A percentile compares a stretch with the other conserved stretches of the same genome.
Evolutionary conservation across 371 early-diverging fungal species (phyloP).

Genomic region (Dinochytrium kinnereticum): DNA sequence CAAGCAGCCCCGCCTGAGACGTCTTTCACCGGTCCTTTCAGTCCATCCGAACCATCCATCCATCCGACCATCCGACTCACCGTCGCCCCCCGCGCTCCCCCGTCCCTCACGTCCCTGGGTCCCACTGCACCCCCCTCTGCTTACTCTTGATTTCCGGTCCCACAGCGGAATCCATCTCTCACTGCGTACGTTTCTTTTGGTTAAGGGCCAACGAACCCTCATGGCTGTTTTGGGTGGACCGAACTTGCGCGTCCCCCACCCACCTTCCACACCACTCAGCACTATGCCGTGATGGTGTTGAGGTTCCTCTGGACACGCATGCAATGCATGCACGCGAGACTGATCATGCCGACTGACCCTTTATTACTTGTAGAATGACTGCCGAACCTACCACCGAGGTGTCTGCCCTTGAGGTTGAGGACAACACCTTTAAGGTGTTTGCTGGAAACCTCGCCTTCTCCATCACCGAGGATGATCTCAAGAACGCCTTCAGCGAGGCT

Average conservation of each 20-base stretch:
- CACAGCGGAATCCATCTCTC: too few relatives aligned
- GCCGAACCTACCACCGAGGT: constrained; percentile 22
- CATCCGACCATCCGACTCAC: too few relatives aligned
- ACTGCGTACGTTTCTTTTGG: too few relatives aligned
- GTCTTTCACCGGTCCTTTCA: neutral
- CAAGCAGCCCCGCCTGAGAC: neutral
- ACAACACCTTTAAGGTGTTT: constrained; percentile 80
- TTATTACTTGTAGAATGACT: neutral
- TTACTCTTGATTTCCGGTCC: too few relatives aligned
- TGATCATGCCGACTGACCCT: neutral
- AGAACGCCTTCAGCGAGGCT: constrained; percentile 71
- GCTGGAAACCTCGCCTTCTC: constrained; percentile 92
- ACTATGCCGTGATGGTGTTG: too few relatives aligned
- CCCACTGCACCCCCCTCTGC: too few relatives aligned
- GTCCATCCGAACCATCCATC: too few relatives aligned
- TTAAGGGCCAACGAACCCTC: too few relatives aligned
- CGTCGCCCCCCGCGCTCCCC: neutral
- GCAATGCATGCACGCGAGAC: neutral
- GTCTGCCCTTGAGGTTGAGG: constrained; percentile 48
- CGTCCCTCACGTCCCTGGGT: neutral
- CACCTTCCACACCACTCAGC: too few relatives aligned
- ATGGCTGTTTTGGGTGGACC: too few relatives aligned
- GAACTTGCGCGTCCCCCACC: too few relatives aligned
- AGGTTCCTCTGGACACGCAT: too few relatives aligned
- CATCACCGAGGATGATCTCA: constrained; percentile 78